Evolutionary conservation across 805 yeast genomes (phyloP), one percentile per base, ranked within the genome.

Genomic region (Kluyveromyces siamensis): DNA sequence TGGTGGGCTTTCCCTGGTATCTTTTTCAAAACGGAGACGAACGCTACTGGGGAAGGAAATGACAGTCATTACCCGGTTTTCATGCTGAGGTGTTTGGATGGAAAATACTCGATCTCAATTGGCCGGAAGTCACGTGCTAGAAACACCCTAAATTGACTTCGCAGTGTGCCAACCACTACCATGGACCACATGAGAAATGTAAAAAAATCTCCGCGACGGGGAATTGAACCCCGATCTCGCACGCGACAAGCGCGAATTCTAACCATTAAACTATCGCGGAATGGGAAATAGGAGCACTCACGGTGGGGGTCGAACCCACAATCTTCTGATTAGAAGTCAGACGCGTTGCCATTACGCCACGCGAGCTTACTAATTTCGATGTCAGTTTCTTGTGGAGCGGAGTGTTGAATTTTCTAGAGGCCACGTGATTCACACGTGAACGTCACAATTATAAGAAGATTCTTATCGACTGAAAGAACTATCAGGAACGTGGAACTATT

Each of bases 331-430:
- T 72, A 71, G 75, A 72, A 72, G 75, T 72, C 75, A 72, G 74
- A 72, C 75, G 75, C 75, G 75, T 72, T 72, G 75, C 75, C 75
- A 72, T 72, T 72, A 72, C 75, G 75, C 75, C 75, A 72, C 72
- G 71, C 74, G 69, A 71, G 75, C 75, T 66, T 25, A 21, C 19
- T 43, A 37, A 43, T 33, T 43, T 43, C 44, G 42, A 17, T 40
- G 30, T n/a, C n/a, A n/a, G n/a, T n/a, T n/a, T n/a, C n/a, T n/a
- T n/a, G n/a, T n/a, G n/a, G n/a, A n/a, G n/a, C n/a, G n/a, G n/a
- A n/a, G n/a, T n/a, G n/a, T n/a, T n/a, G n/a, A n/a, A n/a, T n/a
- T n/a, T n/a, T n/a, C n/a, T n/a, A n/a, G n/a, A n/a, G n/a, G n/a
- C n/a, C n/a, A n/a, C n/a, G n/a, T n/a, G n/a, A n/a, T n/a, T n/a